These are phyloP conservation scores for Sporothrix phasma DNA, from an alignment of 2,329 filamentous ascomycete genomes.

Conservation along the genomic window DNA sequence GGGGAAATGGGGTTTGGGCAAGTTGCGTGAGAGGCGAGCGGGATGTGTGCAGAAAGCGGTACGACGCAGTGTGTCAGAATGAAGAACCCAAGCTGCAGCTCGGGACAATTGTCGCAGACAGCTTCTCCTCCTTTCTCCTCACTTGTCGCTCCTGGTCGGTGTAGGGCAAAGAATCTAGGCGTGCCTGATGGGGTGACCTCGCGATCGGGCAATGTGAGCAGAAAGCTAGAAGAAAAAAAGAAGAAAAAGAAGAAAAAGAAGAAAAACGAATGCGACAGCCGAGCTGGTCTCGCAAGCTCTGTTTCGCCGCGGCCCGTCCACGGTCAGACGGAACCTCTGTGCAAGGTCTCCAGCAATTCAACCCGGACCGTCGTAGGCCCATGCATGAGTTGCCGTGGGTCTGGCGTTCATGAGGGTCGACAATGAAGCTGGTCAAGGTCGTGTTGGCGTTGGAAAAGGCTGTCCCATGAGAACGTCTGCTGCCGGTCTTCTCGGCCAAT, in stretches of 20 bases:
- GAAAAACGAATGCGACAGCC: neutral
- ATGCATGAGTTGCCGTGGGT: neutral
- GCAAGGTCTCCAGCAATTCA: neutral
- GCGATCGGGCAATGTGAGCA: neutral
- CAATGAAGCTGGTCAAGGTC: neutral
- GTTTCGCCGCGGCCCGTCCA: constrained; percentile 5
- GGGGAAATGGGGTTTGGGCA: neutral
- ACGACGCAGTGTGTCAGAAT: neutral
- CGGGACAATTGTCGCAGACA: constrained; percentile 10
- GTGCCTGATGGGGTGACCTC: neutral
- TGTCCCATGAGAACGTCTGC: neutral
- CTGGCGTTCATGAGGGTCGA: neutral
- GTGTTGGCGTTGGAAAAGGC: neutral
- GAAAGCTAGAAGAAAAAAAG: neutral
- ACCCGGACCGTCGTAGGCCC: neutral
- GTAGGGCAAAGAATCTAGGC: neutral
- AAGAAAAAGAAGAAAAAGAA: neutral
- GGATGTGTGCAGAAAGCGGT: neutral
- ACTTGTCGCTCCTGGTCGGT: neutral
- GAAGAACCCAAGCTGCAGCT: neutral
- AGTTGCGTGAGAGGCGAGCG: neutral
- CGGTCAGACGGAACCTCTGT: constrained; percentile 13
- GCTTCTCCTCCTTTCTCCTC: constrained; percentile 5
- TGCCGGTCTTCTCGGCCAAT: constrained; percentile 12
- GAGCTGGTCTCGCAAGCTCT: constrained; percentile 6